A percentile compares a stretch with the other conserved stretches of the same genome.
phyloP scores from a whole-genome alignment of 2,329 filamentous ascomycete species.

The Byssothecium circinans region DNA sequence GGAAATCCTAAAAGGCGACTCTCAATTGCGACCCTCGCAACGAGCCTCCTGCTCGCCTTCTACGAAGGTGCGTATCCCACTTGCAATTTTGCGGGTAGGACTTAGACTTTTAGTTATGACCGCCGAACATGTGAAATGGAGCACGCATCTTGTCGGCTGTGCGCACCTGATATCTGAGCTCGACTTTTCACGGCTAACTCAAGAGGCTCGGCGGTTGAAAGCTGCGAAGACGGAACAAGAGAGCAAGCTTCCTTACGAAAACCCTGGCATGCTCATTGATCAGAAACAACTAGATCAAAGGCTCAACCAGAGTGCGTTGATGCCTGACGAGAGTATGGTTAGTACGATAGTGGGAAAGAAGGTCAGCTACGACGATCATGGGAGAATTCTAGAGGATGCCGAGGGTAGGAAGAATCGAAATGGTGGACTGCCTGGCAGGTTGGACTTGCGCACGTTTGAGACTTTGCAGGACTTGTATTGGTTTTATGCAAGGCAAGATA shows the following conservation, averaged over 20 bases:
- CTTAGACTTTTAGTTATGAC: slow-evolving; percentile 65
- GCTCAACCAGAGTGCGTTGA: slow-evolving; percentile 46
- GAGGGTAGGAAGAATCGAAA: slow-evolving; percentile 34
- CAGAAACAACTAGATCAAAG: slow-evolving; percentile 30
- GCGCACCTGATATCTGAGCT: slow-evolving; percentile 81
- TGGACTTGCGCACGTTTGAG: slow-evolving; percentile 78
- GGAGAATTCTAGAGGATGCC: slow-evolving; percentile 49
- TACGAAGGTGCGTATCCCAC: slow-evolving; percentile 61
- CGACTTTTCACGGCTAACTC: slow-evolving; percentile 73
- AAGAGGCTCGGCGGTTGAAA: slow-evolving; percentile 68
- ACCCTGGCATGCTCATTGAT: slow-evolving; percentile 36
- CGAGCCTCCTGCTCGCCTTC: slow-evolving; percentile 81
- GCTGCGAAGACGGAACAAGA: slow-evolving; percentile 49
- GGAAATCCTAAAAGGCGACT: slow-evolving; percentile 69
- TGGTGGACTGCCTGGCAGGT: slow-evolving; percentile 32
- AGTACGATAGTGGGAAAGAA: slow-evolving; percentile 60
- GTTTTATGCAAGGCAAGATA: slow-evolving; percentile 96
- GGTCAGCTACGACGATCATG: slow-evolving; percentile 61
- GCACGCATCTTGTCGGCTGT: slow-evolving; percentile 83
- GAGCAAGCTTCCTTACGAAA: slow-evolving; percentile 33
- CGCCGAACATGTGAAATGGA: slow-evolving; percentile 95
- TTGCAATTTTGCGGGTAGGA: not conserved
- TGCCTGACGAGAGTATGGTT: slow-evolving; percentile 55
- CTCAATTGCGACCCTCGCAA: slow-evolving; percentile 81
- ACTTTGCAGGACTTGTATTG: slow-evolving; percentile 85